phyloP scores from a whole-genome alignment of 306 rosid species.

The Oemleria cerasiformis region DNA sequence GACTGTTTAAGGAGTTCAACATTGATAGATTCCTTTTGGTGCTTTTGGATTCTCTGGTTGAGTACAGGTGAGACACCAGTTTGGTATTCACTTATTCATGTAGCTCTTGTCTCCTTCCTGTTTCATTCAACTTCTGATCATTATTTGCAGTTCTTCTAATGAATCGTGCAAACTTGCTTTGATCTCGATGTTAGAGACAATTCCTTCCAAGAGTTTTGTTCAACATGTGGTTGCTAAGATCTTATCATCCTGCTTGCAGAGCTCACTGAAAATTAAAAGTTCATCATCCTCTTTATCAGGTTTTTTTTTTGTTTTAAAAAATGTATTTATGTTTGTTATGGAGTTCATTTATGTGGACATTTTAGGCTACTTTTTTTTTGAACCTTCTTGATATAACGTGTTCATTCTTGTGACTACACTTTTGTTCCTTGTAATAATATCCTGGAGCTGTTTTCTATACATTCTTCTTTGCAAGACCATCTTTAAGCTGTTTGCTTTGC shows the following conservation, averaged over 20 bases:
- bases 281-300: slow-evolving; percentile 54
- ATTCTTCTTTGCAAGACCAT: not conserved
- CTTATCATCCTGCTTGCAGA: slow-evolving; percentile 57
- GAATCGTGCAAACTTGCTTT: slow-evolving; percentile 57
- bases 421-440: not conserved
- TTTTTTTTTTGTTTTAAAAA: slow-evolving; percentile 24
- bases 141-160: slow-evolving; percentile 58
- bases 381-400: not conserved
- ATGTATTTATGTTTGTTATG: not conserved
- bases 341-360: not conserved
- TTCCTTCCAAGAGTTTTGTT: slow-evolving; percentile 51
- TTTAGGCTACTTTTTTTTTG: not conserved
- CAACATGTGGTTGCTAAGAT: slow-evolving; percentile 53
- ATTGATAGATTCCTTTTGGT: slow-evolving; percentile 60
- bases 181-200: slow-evolving; percentile 63
- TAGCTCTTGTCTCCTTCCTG: slow-evolving; percentile 1
- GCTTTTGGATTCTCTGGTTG: slow-evolving; percentile 76
- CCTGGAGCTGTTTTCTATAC: not conserved
- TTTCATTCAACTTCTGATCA: slow-evolving; percentile 26
- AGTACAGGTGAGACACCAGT: slow-evolving; percentile 54
- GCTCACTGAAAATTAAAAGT: slow-evolving; percentile 39
- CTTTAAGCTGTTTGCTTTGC: not conserved
- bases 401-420: not conserved
- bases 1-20: slow-evolving; percentile 68
- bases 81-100: slow-evolving; percentile 16